phyloP scores from a whole-genome alignment of 169 alveolate species.

The Cryptosporidium canis region DNA sequence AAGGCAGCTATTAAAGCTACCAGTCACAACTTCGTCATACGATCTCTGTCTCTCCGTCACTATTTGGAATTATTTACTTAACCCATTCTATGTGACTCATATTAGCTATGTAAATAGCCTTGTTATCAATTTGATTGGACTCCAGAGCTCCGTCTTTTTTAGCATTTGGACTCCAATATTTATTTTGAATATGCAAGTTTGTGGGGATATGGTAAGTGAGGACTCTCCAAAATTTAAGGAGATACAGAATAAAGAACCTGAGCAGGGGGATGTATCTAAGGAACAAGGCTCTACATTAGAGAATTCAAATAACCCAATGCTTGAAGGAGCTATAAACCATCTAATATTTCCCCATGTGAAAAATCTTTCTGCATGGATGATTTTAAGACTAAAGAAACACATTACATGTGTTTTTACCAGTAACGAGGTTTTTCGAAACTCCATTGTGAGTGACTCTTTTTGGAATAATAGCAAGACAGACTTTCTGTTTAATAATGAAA shows the following conservation, averaged over 20 bases:
- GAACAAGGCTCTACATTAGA: not conserved
- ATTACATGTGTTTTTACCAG: not conserved
- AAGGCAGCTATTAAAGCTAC: constrained; percentile 46
- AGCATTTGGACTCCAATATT: constrained; percentile 57
- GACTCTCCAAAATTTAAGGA: not conserved
- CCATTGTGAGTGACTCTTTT: not conserved
- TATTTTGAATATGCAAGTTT: not conserved
- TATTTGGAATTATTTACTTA: constrained; percentile 39
- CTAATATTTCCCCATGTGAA: constrained; percentile 4
- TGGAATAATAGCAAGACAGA: constrained; percentile 3
- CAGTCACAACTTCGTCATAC: constrained; percentile 37
- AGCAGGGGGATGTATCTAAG: not conserved
- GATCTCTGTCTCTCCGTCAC: constrained; percentile 43
- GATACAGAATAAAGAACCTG: not conserved
- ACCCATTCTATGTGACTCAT: constrained; percentile 20
- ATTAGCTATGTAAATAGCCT: constrained; percentile 15
- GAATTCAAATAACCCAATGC: constrained; percentile 1
- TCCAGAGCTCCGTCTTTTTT: constrained; percentile 21
- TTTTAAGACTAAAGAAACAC: constrained; percentile 16
- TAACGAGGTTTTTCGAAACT: not conserved
- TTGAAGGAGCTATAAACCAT: not conserved
- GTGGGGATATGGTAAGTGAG: not conserved
- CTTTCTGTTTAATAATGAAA: not conserved
- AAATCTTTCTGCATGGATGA: constrained; percentile 12
- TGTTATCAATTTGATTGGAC: constrained; percentile 10